Evolutionary conservation across 2,329 filamentous ascomycete genomes (phyloP).

Genomic region (Colletotrichum sp.): DNA sequence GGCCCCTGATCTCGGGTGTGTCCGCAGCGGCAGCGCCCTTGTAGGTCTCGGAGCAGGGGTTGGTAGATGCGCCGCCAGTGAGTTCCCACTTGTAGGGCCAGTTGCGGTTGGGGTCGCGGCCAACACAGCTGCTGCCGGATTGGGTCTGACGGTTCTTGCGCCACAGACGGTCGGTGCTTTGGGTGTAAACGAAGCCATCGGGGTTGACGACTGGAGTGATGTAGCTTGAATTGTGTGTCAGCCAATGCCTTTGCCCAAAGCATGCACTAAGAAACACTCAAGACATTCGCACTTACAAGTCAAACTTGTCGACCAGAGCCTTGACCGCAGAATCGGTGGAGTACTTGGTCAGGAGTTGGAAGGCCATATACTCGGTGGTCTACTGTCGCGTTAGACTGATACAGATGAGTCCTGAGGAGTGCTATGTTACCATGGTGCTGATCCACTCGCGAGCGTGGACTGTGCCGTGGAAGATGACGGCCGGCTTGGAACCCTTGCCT

Average conservation of each 20-base stretch:
- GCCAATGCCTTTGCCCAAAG: accelerated
- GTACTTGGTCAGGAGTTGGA: conserved; percentile 44
- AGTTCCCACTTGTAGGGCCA: conserved; percentile 56
- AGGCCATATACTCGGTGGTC: conserved; percentile 51
- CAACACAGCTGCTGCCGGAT: conserved; percentile 40
- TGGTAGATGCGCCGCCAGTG: conserved; percentile 48
- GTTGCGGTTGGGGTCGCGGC: conserved; percentile 60
- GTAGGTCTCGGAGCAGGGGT: conserved; percentile 54
- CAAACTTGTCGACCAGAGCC: conserved; percentile 57
- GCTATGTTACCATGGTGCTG: conserved; percentile 45
- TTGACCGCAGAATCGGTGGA: conserved; percentile 38
- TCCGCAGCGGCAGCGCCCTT: conserved; percentile 43
- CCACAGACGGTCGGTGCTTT: conserved; percentile 52
- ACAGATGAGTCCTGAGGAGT: no score
- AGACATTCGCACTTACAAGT: conserved; percentile 38
- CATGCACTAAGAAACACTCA: accelerated
- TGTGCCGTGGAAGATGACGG: conserved; percentile 55
- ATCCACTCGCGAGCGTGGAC: conserved; percentile 63
- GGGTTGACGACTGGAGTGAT: conserved; percentile 57
- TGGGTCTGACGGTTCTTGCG: conserved; percentile 55
- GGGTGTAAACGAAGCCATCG: conserved; percentile 53
- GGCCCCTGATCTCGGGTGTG: conserved; percentile 49
- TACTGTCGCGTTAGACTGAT: conserved; percentile 29
- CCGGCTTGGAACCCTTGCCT: conserved; percentile 52
- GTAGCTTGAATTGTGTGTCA: conserved; percentile 32